Percentiles rank a stretch among this genome's conserved stretches.
Conservation (phyloP, 352 stramenopile genomes). For the Salisapilia sapeloensis region DNA sequence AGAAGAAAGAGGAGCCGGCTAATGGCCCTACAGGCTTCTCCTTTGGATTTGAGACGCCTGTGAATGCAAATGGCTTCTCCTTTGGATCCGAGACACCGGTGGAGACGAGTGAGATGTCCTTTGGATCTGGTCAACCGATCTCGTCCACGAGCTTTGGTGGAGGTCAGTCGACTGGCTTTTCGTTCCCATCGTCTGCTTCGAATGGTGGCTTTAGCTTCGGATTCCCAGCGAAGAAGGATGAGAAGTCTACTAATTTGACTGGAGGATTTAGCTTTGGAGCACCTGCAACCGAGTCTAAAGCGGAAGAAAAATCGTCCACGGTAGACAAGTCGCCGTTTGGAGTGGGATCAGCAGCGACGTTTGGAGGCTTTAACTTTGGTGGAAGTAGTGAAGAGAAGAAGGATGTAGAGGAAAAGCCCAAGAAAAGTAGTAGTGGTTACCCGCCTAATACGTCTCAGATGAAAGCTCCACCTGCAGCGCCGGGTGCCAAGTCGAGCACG, state of each 20-base stretch:
- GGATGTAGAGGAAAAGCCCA: neutral
- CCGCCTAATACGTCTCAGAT: conserved; percentile 5
- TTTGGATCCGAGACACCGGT: no score
- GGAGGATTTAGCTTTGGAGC: conserved; percentile 8
- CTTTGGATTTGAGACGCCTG: no score
- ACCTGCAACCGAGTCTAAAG: no score
- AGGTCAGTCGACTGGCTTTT: conserved; percentile 14
- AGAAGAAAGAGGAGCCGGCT: no score
- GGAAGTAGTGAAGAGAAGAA: conserved; percentile 1
- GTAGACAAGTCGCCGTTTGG: no score
- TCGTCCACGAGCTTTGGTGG: conserved; percentile 2
- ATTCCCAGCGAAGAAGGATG: neutral
- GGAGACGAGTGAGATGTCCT: no score
- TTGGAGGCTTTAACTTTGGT: no score
- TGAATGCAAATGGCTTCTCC: no score
- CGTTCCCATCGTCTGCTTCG: conserved; percentile 8
- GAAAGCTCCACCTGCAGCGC: conserved; percentile 7
- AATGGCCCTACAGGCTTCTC: no score
- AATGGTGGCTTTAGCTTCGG: conserved; percentile 4
- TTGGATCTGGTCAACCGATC: neutral
- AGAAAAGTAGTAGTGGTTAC: neutral
- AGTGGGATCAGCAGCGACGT: no score
- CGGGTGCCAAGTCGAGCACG: conserved; percentile 1
- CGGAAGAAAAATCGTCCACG: no score
- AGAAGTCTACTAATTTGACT: neutral